Base-by-base conservation (phyloP, 1,139 yeast species). In the Candida glucosophila region DNA sequence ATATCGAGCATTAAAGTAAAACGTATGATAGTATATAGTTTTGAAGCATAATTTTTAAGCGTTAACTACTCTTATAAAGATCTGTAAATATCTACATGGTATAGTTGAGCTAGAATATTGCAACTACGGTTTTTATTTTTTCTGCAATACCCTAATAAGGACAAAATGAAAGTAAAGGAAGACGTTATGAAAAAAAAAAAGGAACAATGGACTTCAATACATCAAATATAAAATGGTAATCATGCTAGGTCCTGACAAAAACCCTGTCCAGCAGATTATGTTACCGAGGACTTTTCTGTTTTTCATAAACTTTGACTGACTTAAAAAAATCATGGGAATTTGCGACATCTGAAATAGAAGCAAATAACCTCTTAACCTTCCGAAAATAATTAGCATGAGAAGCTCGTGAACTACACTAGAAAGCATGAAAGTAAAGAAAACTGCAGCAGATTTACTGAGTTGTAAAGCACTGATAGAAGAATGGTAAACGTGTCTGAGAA, bases 401-500 rank as follows among this genome's bases (percentile, higher is more conserved):
- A 86, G 54, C 50, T 90, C 99, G 53, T 90, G 99, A 21, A 90
- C 73, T 6, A 83, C 43, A 10, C 95, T 72, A 29, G 95, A 82
- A 22, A 92, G 52, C 15, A 85, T 47, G 47, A 92, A 90, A 1
- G 99, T 90, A 43, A 81, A 54, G 19, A 88, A 44, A 2, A 92
- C 77, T 1, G 97, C 96, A 26, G 66, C 64, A 2, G 47, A 33
- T 46, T 77, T 83, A 36, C 73, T 69, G 29, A 86, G 61, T 25
- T 73, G 65, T 26, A 86, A 63, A 0, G 88, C 77, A 37, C 92
- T 75, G 33, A 90, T 82, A 10, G 92, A 75, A 16, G 94, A 79
- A 48, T 86, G 96, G 50, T 90, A 92, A 6, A 90, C 98, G 47
- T 92, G 99, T 37, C 97, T 71, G 23, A 86, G 59, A 32, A 90